These are phyloP conservation scores for Backusella morwellensis DNA, from an alignment of 192 early-diverging fungal genomes.

Conservation along the genomic window DNA sequence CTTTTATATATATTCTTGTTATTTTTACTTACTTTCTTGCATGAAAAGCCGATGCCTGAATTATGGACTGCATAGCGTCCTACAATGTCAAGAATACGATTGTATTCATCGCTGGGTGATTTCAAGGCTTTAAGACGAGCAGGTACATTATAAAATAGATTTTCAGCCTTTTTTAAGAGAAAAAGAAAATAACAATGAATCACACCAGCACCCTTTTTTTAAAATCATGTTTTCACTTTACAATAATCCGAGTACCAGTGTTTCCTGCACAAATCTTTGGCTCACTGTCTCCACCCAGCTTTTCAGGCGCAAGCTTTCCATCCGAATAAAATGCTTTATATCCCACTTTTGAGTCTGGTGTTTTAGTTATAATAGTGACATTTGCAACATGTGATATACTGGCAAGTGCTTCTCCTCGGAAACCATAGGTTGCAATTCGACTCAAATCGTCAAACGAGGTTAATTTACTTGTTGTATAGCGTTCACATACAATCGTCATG, in stretches of 20 bases:
- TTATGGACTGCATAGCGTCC: slow-evolving; percentile 95
- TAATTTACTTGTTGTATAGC: slow-evolving; percentile 95
- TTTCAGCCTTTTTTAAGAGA: slow-evolving; percentile 64
- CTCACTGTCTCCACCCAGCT: slow-evolving; percentile 68
- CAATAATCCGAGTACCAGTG: slow-evolving; percentile 90
- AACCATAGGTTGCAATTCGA: slow-evolving; percentile 89
- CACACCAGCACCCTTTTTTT: not conserved
- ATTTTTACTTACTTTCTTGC: slow-evolving; percentile 70
- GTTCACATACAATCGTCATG: slow-evolving; percentile 87
- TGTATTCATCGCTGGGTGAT: slow-evolving; percentile 87
- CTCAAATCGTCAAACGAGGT: slow-evolving; percentile 81
- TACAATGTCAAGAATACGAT: slow-evolving; percentile 85
- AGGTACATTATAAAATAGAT: slow-evolving; percentile 93
- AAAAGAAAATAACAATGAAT: not conserved
- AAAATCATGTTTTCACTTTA: slow-evolving; percentile 25
- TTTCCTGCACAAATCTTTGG: slow-evolving; percentile 96
- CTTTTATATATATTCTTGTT: not conserved
- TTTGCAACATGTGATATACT: slow-evolving; percentile 96
- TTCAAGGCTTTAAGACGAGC: slow-evolving; percentile 84
- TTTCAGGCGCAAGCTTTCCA: slow-evolving; percentile 77
- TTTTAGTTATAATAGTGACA: slow-evolving; percentile 82
- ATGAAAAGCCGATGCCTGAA: slow-evolving; percentile 76
- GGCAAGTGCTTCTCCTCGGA: slow-evolving; percentile 95
- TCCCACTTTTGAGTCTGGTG: slow-evolving; percentile 71
- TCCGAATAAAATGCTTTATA: slow-evolving; percentile 85